A percentile compares a stretch with the other conserved stretches of the same genome.
phyloP scores from a whole-genome alignment of 768 basidiomycete species.

The Gymnopilus junonius region DNA sequence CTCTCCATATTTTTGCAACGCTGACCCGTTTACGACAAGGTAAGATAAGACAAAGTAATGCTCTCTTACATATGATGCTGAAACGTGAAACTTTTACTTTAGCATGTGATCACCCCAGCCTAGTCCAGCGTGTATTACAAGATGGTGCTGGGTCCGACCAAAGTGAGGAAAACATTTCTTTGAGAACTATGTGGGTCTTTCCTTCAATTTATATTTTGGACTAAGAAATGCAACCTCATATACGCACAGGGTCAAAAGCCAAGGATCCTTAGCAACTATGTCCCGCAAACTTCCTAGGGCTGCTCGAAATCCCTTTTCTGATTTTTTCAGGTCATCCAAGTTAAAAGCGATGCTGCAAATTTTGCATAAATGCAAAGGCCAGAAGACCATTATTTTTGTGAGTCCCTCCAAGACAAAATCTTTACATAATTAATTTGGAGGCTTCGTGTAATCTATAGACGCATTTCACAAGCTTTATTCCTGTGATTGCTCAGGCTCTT shows the following conservation, averaged over 20 bases:
- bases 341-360: constrained; percentile 8
- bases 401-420: not conserved
- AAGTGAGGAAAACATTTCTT: not conserved
- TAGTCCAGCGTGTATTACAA: not conserved
- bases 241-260: not conserved
- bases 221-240: too few relatives aligned
- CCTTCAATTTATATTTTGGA: not conserved
- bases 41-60: not conserved
- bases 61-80: not conserved
- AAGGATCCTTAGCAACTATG: too few relatives aligned
- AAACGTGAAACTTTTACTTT: not conserved
- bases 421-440: not conserved
- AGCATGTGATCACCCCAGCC: not conserved
- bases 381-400: constrained; percentile 24
- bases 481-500: constrained; percentile 6
- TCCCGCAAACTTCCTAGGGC: not conserved
- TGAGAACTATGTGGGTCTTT: not conserved
- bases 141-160: not conserved
- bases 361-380: not conserved
- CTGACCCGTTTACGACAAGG: not conserved
- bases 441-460: constrained; percentile 8
- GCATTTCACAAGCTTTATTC: constrained; percentile 15
- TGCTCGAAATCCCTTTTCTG: not conserved
- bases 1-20: not conserved
- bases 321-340: constrained; percentile 14